Evolutionary conservation across 345 rosid genomes (phyloP).

Genomic region (Salix udensis): DNA sequence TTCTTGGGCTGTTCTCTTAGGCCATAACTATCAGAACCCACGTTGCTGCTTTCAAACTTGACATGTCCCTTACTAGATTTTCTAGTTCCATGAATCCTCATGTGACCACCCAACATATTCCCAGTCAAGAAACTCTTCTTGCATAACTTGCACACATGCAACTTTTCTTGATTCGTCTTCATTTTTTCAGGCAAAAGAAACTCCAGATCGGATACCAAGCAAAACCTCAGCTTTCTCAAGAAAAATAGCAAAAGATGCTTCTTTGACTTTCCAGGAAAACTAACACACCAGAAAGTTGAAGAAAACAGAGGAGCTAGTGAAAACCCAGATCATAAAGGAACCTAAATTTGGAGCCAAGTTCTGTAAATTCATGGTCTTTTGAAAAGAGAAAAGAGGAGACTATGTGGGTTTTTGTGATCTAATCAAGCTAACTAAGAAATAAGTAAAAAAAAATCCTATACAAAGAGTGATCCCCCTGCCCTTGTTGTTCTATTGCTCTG

Average conservation of each 20-base stretch:
- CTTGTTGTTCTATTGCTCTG: slow-evolving; percentile 11
- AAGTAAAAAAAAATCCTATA: not conserved
- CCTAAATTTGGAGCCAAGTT: not conserved
- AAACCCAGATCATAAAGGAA: slow-evolving; percentile 22
- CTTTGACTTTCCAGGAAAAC: slow-evolving; percentile 6
- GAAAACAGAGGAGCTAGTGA: slow-evolving; percentile 27
- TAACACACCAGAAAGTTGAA: slow-evolving; percentile 16
- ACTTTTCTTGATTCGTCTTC: slow-evolving; percentile 26
- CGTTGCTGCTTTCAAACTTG: slow-evolving; percentile 9
- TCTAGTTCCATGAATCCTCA: slow-evolving; percentile 21
- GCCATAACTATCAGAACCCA: slow-evolving; percentile 35
- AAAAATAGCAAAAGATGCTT: not conserved
- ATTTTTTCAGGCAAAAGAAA: slow-evolving; percentile 9
- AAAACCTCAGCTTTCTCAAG: slow-evolving; percentile 10
- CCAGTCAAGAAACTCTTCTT: slow-evolving; percentile 32
- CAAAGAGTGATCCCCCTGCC: not conserved
- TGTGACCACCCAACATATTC: slow-evolving; percentile 33
- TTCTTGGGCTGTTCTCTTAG: slow-evolving; percentile 66
- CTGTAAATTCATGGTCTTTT: not conserved
- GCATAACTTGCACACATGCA: slow-evolving; percentile 28
- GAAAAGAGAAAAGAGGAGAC: slow-evolving; percentile 16
- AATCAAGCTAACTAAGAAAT: not conserved
- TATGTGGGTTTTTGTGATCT: not conserved
- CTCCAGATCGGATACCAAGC: slow-evolving; percentile 12
- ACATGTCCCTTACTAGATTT: slow-evolving; percentile 19